These are phyloP conservation scores for Alternaria ventricosa DNA, from an alignment of 2,329 filamentous ascomycete species.

Conservation along the genomic window DNA sequence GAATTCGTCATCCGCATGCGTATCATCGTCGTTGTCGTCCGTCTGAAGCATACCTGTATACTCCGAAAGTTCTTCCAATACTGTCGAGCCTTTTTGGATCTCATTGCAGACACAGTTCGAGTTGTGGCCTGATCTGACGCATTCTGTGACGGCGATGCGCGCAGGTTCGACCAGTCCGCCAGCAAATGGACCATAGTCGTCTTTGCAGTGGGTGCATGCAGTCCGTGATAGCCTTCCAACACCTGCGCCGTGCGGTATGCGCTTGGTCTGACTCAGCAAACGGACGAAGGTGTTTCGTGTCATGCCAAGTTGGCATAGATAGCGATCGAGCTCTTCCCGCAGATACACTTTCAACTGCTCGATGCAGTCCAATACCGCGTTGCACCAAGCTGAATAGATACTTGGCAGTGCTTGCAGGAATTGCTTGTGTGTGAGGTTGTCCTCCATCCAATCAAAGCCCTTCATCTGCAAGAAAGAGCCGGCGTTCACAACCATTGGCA, in stretches of 20 bases:
- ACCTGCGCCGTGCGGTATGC: neutral
- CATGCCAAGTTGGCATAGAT: neutral
- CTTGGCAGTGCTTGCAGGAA: conserved; percentile 14
- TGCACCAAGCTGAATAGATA: conserved; percentile 22
- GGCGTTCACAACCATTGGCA: conserved; percentile 17
- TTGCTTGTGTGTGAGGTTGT: conserved; percentile 11
- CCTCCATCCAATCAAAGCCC: conserved; percentile 23
- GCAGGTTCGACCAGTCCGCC: conserved; percentile 14
- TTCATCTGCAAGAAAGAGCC: conserved; percentile 21
- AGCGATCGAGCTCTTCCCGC: neutral
- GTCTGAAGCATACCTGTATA: neutral
- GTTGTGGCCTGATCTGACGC: conserved; percentile 1
- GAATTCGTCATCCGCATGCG: neutral
- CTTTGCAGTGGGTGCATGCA: neutral
- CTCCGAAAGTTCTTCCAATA: neutral
- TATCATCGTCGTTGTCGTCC: neutral
- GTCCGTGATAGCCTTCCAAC: neutral
- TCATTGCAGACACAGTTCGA: neutral
- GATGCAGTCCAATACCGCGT: conserved; percentile 9
- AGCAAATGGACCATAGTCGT: neutral
- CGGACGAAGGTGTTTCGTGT: neutral
- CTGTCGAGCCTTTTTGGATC: neutral
- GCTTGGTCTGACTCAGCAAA: neutral
- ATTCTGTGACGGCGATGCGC: conserved; percentile 15
- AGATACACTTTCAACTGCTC: neutral